Conservation (phyloP, 1,139 yeast genomes). For the Pichia sp. region DNA sequence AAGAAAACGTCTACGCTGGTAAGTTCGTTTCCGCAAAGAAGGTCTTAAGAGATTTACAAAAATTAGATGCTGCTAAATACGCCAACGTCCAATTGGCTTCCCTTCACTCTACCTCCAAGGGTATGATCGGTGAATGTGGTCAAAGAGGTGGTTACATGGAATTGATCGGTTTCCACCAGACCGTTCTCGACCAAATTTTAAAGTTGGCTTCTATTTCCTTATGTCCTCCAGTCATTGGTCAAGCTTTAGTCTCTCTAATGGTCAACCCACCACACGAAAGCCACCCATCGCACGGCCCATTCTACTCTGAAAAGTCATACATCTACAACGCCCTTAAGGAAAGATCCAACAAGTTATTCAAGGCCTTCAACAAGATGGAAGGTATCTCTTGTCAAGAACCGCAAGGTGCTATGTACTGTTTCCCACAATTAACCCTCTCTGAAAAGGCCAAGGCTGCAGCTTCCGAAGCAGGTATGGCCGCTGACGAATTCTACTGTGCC, state of each 20-base stretch:
- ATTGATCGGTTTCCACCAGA: conserved; percentile 71
- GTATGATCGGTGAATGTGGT: conserved; percentile 98
- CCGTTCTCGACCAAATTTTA: conserved; percentile 66
- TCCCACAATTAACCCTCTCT: conserved; percentile 74
- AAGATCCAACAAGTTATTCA: conserved; percentile 63
- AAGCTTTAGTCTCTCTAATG: conserved; percentile 90
- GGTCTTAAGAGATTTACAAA: conserved; percentile 61
- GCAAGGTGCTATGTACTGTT: conserved; percentile 96
- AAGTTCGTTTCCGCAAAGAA: conserved; percentile 64
- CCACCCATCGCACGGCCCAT: conserved; percentile 70
- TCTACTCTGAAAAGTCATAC: conserved; percentile 54
- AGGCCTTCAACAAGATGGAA: conserved; percentile 73
- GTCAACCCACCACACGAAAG: conserved; percentile 84
- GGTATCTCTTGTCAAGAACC: conserved; percentile 86
- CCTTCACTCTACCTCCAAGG: conserved; percentile 93
- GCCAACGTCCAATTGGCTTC: conserved; percentile 86
- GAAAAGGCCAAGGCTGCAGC: conserved; percentile 64
- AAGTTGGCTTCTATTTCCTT: conserved; percentile 88
- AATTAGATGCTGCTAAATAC: conserved; percentile 50
- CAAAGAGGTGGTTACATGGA: conserved; percentile 99
- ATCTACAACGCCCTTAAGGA: conserved; percentile 61
- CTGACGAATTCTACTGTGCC: conserved; percentile 88
- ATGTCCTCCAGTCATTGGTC: conserved; percentile 95
- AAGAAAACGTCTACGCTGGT: conserved; percentile 79
- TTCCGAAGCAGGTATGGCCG: conserved; percentile 47